Base-by-base conservation (phyloP, 306 rosid genomes). In the Corylus avellana region DNA sequence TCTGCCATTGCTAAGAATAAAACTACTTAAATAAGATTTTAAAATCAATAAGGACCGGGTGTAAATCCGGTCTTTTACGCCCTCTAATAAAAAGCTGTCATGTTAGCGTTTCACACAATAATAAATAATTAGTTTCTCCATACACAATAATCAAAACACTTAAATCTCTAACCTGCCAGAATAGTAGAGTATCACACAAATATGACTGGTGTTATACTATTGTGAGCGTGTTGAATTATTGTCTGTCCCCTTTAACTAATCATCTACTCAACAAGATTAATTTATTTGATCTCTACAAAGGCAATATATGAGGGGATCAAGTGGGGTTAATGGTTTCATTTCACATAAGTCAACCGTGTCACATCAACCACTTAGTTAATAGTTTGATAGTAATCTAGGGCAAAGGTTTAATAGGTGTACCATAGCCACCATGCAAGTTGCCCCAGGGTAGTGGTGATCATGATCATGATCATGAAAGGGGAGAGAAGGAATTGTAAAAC, bases 261-360 rank as follows among this genome's bases (percentile, higher is more conserved):
- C n/a, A 54, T 54, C 6, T 55, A 55, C 25, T 18, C 22, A 55
- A 55, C 44, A 48, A 48, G 12, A 48, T 8, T 8, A n/a, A 17
- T 55, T 55, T 55, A 7, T 18, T 55, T 55, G 3, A 7, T n/a
- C 8, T 55, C 20, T 8, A 37, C 42, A 3, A 37, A 5, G 42
- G 32, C 10, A 18, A 13, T 29, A 16, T 7, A 64, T 35, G 14
- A 4, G 70, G 9, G 70, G 70, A 16, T 12, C 22, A 63, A 12
- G 6, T 63, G 3, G 12, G n/a, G 14, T 22, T 12, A 58, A 22
- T 58, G 35, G 27, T 58, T 58, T 1, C 35, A 32, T 32, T 32
- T 32, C 35, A 32, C 44, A 39, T 22, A 62, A 75, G 71, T 47
- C 72, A 75, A 75, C 32, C 71, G 25, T 44, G 53, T 76, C 72